These are phyloP conservation scores for Yamadazyma nakazawae DNA, from an alignment of 805 yeast genomes.

Conservation along the genomic window DNA sequence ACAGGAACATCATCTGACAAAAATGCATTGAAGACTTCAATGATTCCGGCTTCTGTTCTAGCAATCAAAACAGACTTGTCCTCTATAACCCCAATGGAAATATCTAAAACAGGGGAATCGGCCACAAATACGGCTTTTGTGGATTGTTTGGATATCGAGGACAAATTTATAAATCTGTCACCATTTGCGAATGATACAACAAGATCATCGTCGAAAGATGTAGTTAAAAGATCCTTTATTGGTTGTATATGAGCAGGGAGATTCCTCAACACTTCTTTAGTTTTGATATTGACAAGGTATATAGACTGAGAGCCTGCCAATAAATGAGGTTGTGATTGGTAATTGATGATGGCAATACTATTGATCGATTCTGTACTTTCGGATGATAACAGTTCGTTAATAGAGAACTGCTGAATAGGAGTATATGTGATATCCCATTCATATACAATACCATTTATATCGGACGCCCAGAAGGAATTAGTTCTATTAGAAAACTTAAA, in stretches of 20 bases:
- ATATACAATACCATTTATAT: slow-evolving; percentile 51
- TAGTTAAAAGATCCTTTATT: slow-evolving; percentile 46
- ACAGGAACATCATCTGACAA: slow-evolving; percentile 26
- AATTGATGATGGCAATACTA: slow-evolving; percentile 26
- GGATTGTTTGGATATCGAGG: slow-evolving; percentile 45
- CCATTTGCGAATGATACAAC: slow-evolving; percentile 71
- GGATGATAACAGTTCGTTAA: slow-evolving; percentile 28
- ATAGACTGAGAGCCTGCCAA: slow-evolving; percentile 68
- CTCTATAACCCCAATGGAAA: slow-evolving; percentile 37
- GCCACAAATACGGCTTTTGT: slow-evolving; percentile 63
- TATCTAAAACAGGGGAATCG: slow-evolving; percentile 53
- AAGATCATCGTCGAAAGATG: slow-evolving; percentile 33
- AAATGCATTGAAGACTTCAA: slow-evolving; percentile 70
- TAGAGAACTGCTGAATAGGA: slow-evolving; percentile 39
- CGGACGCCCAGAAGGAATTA: slow-evolving; percentile 55
- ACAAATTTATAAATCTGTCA: slow-evolving; percentile 79
- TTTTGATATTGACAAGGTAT: slow-evolving; percentile 44
- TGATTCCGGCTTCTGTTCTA: slow-evolving; percentile 69
- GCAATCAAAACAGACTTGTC: slow-evolving; percentile 44
- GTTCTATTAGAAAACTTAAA: slow-evolving; percentile 43
- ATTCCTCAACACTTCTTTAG: slow-evolving; percentile 42
- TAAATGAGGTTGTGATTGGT: slow-evolving; percentile 39
- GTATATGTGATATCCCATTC: slow-evolving; percentile 59
- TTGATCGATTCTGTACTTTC: slow-evolving; percentile 33
- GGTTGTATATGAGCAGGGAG: slow-evolving; percentile 80